Conservation (phyloP, 495 filamentous ascomycete species). For the Aspergillus taichungensis region DNA sequence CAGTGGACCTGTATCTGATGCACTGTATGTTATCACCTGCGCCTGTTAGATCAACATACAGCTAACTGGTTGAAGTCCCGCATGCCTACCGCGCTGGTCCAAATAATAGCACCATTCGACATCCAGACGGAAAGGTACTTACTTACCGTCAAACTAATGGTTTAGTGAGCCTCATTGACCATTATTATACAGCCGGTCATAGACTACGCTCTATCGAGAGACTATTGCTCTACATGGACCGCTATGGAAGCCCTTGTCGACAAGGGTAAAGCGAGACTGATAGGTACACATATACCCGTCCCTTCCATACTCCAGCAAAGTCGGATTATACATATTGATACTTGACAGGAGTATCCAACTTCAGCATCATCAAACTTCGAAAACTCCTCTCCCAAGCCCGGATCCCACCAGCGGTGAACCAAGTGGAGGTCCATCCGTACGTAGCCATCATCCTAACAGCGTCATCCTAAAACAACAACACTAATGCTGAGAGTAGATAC, state of each 20-base stretch:
- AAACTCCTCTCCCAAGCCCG: not conserved
- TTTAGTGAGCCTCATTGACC: no score
- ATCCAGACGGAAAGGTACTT: no score
- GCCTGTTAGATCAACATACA: no score
- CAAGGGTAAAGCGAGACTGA: not conserved
- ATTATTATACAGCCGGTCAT: not conserved
- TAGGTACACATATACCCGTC: not conserved
- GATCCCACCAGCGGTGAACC: not conserved
- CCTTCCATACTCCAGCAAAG: no score
- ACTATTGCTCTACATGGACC: not conserved
- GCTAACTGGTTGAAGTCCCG: no score
- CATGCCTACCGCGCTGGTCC: no score
- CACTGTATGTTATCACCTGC: no score
- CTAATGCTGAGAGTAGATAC: not conserved
- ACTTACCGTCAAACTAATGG: no score
- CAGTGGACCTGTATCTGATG: no score
- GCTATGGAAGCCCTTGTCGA: slow-evolving; percentile 1
- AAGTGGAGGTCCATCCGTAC: slow-evolving; percentile 1
- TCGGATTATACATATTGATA: not conserved
- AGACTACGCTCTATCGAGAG: not conserved
- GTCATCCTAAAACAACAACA: not conserved
- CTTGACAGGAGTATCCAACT: not conserved
- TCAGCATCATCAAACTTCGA: not conserved
- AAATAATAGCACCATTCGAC: no score
- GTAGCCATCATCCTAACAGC: not conserved